Evolutionary conservation across 805 yeast genomes (phyloP), one percentile per base, ranked within the genome.

Genomic region (Hanseniaspora valbyensis): DNA sequence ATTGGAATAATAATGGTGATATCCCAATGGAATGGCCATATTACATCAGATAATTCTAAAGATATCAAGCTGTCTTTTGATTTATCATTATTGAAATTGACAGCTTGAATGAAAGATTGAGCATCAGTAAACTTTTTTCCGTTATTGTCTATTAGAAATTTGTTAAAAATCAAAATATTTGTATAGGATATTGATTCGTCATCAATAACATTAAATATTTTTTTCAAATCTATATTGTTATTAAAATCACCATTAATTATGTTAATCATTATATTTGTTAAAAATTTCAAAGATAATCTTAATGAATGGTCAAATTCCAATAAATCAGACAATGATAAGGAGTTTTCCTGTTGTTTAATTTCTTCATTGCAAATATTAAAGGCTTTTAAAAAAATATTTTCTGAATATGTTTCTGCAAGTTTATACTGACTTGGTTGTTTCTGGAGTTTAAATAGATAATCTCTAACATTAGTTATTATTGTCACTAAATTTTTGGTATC

Each of bases 181-280:
- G n/a, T 13, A 25, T 14, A 40, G 7, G 16, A 13, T 3, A 14
- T 24, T 2, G 51, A 48, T 14, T 32, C 19, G 5, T 25, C 36
- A 34, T 48, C 51, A 4, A 48, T n/a, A 14, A 40, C 16, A 26
- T 48, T 21, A 33, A 48, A 48, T 14, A 48, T 32, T 25, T 25
- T 32, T 2, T 24, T 16, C 26, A 48, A 19, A 30, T 46, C n/a
- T 4, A 46, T 32, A 2, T 33, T 16, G 4, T 12, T 30, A 9
- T 29, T 25, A 13, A 32, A 30, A 6, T 24, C 19, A 4, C 10
- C 10, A 1, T 25, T 46, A 12, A 46, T 46, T 7, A 22, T 18
- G 10, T 30, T 30, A 0, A 46, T 30, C 5, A 26, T 18, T 14
- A 46, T 39, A 33, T 46, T 46, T 7, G 30, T 46, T 8, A 46